Evolutionary conservation across 192 early-diverging fungal genomes (phyloP).

Genomic region (Linnemannia exigua): DNA sequence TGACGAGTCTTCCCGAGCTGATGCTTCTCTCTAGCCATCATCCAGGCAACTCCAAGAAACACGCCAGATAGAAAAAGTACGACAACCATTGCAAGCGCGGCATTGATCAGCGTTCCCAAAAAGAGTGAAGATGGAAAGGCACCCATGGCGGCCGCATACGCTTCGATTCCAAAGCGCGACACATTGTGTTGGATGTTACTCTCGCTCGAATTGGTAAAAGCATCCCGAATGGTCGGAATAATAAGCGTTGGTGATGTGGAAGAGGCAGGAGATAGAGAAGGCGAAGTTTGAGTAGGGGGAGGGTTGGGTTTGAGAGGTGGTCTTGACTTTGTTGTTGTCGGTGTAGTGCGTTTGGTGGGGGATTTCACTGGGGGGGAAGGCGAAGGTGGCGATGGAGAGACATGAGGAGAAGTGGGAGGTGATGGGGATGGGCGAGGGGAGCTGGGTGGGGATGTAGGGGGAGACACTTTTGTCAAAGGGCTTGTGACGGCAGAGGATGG

Average conservation of each 20-base stretch:
- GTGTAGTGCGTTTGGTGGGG: not conserved
- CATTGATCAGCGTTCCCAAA: constrained; percentile 35
- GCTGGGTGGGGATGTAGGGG: not conserved
- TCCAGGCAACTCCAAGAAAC: constrained; percentile 33
- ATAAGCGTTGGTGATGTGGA: constrained; percentile 14
- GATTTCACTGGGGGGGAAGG: not conserved
- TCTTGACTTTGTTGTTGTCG: not conserved
- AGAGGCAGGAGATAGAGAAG: not conserved
- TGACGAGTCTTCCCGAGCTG: constrained; percentile 49
- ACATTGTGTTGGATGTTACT: constrained; percentile 23
- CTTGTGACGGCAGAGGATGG: constrained; percentile 21
- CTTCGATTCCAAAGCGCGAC: constrained; percentile 43
- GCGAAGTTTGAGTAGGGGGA: not conserved
- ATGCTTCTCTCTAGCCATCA: constrained; percentile 48
- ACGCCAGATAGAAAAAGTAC: constrained; percentile 22
- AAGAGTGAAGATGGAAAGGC: constrained; percentile 35
- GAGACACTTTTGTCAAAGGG: not conserved
- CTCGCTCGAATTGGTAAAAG: constrained; percentile 24
- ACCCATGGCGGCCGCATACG: constrained; percentile 50
- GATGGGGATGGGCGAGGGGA: not conserved
- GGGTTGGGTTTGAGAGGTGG: not conserved
- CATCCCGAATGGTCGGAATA: constrained; percentile 34
- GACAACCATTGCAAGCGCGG: constrained; percentile 12
- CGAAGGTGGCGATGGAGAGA: constrained; percentile 13
- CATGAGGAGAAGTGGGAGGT: not conserved